Evolutionary conservation across 306 rosid genomes (phyloP).

Genomic region (Cucurbita maxima): DNA sequence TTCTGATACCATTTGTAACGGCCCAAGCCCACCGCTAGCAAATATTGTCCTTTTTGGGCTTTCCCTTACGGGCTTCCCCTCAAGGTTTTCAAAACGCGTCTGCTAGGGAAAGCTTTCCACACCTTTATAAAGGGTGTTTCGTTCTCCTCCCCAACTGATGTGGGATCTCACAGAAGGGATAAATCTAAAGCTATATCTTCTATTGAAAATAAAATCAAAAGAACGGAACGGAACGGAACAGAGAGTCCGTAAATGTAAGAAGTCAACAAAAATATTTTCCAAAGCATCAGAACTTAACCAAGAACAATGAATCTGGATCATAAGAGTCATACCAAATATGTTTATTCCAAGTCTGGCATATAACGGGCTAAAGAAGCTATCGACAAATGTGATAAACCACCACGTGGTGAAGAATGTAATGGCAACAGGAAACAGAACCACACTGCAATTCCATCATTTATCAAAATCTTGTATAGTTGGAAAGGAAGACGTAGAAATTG

Average conservation of each 20-base stretch:
- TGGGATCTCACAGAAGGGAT: neutral
- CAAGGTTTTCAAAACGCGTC: no score
- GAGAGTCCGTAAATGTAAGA: neutral
- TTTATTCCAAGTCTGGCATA: slow-evolving; percentile 31
- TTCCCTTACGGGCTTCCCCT: no score
- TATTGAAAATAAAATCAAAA: neutral
- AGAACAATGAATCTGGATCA: neutral
- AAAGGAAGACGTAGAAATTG: neutral
- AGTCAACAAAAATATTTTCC: neutral
- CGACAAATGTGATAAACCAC: slow-evolving; percentile 36
- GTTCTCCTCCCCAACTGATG: no score
- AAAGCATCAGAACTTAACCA: neutral
- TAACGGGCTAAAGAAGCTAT: slow-evolving; percentile 35
- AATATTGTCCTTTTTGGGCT: no score
- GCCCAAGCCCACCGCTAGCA: no score
- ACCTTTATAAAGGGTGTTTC: no score
- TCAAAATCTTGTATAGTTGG: slow-evolving; percentile 1
- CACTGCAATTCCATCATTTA: slow-evolving; percentile 15
- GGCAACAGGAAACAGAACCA: slow-evolving; percentile 41
- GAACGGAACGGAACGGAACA: neutral
- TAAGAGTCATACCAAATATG: slow-evolving; percentile 25
- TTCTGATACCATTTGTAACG: no score
- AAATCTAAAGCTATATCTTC: neutral
- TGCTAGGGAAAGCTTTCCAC: no score
- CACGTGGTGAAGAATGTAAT: slow-evolving; percentile 35